Conservation (phyloP, 805 yeast species). For the Yarrowia deformans region DNA sequence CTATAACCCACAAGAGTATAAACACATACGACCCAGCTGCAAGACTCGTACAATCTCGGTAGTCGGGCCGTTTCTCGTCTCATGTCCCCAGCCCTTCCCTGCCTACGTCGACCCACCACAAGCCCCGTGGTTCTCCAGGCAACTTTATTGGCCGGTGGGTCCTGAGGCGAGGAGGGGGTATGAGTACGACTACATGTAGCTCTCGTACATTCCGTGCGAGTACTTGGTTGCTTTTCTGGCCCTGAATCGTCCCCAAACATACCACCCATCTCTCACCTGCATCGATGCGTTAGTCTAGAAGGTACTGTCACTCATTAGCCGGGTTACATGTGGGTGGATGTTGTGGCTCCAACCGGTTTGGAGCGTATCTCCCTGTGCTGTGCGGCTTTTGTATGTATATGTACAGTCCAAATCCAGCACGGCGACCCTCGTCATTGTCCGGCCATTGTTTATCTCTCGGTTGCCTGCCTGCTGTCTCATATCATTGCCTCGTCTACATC, state of each 20-base stretch:
- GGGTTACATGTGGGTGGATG: no score
- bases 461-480: neutral
- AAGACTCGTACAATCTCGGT: neutral
- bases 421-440: no score
- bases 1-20: no score
- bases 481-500: neutral
- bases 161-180: no score
- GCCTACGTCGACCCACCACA: constrained; percentile 6
- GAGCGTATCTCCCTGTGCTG: no score
- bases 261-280: neutral
- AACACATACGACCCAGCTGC: neutral
- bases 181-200: no score
- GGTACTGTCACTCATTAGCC: neutral
- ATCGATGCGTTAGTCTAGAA: constrained; percentile 8
- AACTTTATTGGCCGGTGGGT: constrained; percentile 4
- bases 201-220: no score
- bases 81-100: constrained; percentile 12
- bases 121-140: neutral
- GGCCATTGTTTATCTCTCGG: neutral
- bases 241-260: no score
- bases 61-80: constrained; percentile 12
- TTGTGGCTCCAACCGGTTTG: no score
- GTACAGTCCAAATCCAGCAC: no score
- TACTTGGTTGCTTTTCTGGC: no score
- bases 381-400: no score